Percentiles rank a stretch among this genome's conserved stretches.
Conservation (phyloP, 345 rosid species). For the Aquilaria yunnanensis region DNA sequence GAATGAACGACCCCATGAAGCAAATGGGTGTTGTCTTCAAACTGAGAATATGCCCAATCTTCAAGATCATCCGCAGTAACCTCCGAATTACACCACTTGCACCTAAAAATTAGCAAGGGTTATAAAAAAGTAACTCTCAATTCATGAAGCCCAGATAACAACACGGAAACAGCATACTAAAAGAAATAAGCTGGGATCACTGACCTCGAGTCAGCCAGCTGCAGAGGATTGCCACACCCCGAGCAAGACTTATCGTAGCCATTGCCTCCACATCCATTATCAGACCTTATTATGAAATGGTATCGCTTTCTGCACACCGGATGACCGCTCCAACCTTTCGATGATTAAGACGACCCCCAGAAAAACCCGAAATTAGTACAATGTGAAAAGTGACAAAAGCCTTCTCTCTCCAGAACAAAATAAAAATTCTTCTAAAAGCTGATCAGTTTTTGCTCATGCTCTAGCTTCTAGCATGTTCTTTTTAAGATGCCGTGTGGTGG, state of each 20-base stretch:
- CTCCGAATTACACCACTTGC: conserved; percentile 45
- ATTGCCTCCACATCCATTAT: conserved; percentile 8
- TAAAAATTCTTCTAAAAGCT: too few species aligned
- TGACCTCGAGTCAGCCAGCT: conserved; percentile 38
- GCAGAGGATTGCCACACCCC: conserved; percentile 34
- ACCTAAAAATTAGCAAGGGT: conserved; percentile 9
- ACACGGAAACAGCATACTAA: neutral
- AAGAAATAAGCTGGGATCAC: neutral
- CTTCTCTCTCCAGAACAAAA: too few species aligned
- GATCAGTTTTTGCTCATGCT: too few species aligned
- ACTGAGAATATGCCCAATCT: conserved; percentile 49
- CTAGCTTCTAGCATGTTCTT: too few species aligned
- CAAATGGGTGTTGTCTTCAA: conserved; percentile 52
- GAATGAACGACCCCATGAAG: conserved; percentile 72
- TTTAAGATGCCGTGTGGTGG: too few species aligned
- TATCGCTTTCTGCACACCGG: conserved; percentile 71
- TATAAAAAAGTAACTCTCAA: too few species aligned
- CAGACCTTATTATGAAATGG: conserved; percentile 59
- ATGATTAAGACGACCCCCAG: neutral
- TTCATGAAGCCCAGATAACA: neutral
- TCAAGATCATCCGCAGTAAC: conserved; percentile 35
- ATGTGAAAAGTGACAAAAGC: too few species aligned
- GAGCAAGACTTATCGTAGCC: conserved; percentile 29
- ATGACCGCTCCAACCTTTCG: conserved; percentile 70
- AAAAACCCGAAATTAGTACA: neutral